Conservation (phyloP, 164 flowering plant species). For the Malania oleifera region DNA sequence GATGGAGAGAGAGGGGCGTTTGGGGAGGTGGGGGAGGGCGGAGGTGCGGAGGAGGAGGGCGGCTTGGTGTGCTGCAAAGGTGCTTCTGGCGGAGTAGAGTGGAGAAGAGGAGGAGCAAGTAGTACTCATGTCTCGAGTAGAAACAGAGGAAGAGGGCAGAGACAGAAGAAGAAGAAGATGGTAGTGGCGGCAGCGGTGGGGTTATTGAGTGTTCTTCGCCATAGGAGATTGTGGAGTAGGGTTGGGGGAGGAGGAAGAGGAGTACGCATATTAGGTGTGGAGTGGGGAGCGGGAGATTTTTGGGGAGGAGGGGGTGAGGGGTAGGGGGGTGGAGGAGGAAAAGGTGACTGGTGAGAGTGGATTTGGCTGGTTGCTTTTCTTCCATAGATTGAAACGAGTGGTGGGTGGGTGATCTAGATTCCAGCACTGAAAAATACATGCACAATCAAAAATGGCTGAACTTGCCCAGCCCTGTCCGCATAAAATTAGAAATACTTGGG, state of each 20-base stretch:
- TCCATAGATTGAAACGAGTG: constrained; percentile 34
- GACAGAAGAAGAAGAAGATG: constrained; percentile 12
- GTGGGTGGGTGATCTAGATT: constrained; percentile 29
- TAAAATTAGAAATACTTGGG: no score
- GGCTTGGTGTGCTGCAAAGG: constrained; percentile 13
- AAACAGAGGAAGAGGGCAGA: not conserved
- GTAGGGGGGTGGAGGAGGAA: no score
- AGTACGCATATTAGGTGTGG: constrained; percentile 13
- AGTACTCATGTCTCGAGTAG: not conserved
- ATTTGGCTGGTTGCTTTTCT: constrained; percentile 20
- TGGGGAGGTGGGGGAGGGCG: constrained; percentile 26
- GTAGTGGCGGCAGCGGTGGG: no score
- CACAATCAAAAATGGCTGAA: no score
- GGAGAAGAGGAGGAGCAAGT: not conserved
- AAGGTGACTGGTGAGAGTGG: no score
- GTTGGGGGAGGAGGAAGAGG: constrained; percentile 15
- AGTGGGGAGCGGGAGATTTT: constrained; percentile 14
- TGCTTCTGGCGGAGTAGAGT: constrained; percentile 31
- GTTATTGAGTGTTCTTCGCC: constrained; percentile 32
- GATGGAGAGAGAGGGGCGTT: constrained; percentile 8
- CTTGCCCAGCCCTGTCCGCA: no score
- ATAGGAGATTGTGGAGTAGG: constrained; percentile 29
- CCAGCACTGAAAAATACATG: no score
- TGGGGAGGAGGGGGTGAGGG: constrained; percentile 14
- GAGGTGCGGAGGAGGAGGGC: constrained; percentile 21